These are phyloP conservation scores for Lasiosphaeria ovina DNA, from an alignment of 495 filamentous ascomycete species.

Conservation along the genomic window DNA sequence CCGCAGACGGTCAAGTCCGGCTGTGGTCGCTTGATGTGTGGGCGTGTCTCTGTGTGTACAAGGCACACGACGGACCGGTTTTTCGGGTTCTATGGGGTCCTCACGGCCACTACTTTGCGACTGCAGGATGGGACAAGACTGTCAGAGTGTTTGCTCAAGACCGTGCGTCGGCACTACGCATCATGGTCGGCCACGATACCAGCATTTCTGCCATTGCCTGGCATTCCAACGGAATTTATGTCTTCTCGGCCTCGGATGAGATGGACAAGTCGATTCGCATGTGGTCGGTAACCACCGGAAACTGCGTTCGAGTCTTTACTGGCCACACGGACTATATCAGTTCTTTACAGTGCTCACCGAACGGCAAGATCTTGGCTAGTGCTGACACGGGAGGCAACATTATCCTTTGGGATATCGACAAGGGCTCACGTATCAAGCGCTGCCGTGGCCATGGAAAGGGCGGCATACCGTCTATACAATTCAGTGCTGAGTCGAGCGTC, in stretches of 20 bases:
- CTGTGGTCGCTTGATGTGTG: constrained; percentile 91
- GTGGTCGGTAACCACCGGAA: constrained; percentile 89
- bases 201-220: constrained; percentile 81
- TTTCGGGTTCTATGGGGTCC: constrained; percentile 91
- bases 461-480: constrained; percentile 88
- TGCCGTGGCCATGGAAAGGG: constrained; percentile 93
- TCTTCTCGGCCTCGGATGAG: constrained; percentile 79
- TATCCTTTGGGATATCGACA: constrained; percentile 86
- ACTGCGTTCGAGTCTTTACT: constrained; percentile 84
- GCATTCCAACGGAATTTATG: constrained; percentile 88
- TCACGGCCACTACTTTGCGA: constrained; percentile 92
- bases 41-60: constrained; percentile 88
- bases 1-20: constrained; percentile 80
- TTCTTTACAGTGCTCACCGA: constrained; percentile 76
- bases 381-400: constrained; percentile 84
- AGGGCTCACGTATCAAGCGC: constrained; percentile 78
- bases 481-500: constrained; percentile 84
- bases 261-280: constrained; percentile 90
- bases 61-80: constrained; percentile 82
- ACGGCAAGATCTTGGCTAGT: constrained; percentile 82
- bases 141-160: constrained; percentile 89
- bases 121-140: constrained; percentile 80
- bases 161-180: constrained; percentile 81
- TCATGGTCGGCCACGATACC: constrained; percentile 88
- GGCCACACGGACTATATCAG: constrained; percentile 86